Evolutionary conservation across 495 filamentous ascomycete genomes (phyloP), one percentile per base, ranked within the genome.

Genomic region (Aspergillus biplanus): DNA sequence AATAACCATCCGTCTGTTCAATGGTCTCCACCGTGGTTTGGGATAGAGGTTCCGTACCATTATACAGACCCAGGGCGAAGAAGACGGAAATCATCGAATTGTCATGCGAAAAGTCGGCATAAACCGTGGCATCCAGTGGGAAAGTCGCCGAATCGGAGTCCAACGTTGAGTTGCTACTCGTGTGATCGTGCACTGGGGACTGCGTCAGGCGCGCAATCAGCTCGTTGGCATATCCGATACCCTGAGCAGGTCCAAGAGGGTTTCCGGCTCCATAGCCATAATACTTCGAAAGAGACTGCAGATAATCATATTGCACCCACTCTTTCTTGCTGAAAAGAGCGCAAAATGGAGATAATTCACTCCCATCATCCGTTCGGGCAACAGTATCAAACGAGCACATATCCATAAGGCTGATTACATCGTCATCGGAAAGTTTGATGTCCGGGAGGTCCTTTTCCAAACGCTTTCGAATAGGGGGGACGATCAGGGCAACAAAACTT

Each of bases 101-200:
- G 74, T 97, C 92, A 68, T 97, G 92, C 21, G 87, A 89, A 70
- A 97, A 96, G 74, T 97, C 92, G 0, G 90, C 92, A 63, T 92
- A 97, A 5, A 95, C 72, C 6, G 62, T 75, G 16, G 76, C 73
- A 47, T 85, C 80, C 8, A 95, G 70, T 0, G 92, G 91, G 68
- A 96, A 97, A 0, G 88, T 91, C 11, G 61, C 63, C 3, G 74
- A 69, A 44, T 82, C 75, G 3, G 67, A 73, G 66, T 95, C 90
- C 0, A 96, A 80, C 0, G 92, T 94, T 12, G 71, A 77, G 66
- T 97, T 96, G 7, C 86, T 89, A 58, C 79, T 84, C 4, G 90
- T 94, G 33, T 85, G 64, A 67, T 94, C 90, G 0, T 77, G 67
- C n/a, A 95, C 89, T 0, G 89, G 82, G 18, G 76, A 69, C 5